Conservation (phyloP, 768 basidiomycete species). For the Fomitopsis pulvina region DNA sequence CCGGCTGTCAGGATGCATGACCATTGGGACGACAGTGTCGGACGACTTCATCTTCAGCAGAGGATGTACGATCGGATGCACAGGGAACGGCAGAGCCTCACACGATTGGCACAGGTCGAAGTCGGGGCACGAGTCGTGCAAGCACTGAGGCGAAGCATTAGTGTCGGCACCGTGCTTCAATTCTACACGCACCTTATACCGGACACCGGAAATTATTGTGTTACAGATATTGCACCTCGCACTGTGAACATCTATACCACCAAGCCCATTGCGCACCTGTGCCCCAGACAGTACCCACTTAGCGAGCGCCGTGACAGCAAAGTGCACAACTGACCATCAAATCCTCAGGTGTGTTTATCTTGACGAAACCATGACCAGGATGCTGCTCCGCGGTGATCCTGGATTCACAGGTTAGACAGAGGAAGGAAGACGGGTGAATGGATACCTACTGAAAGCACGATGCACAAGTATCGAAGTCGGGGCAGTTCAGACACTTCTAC, state of each 20-base stretch:
- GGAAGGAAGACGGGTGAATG: background rate
- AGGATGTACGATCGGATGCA: conserved; percentile 67
- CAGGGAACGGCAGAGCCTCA: conserved; percentile 71
- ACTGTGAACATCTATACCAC: conserved; percentile 32
- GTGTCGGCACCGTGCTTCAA: background rate
- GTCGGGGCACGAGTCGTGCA: conserved; percentile 70
- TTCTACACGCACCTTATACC: conserved; percentile 57
- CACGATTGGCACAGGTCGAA: conserved; percentile 77
- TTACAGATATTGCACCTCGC: conserved; percentile 63
- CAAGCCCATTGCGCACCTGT: conserved; percentile 25
- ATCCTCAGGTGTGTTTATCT: conserved; percentile 45
- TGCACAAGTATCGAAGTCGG: conserved; percentile 78
- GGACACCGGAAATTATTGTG: conserved; percentile 48
- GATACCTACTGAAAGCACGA: conserved; percentile 54
- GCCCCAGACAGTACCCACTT: background rate
- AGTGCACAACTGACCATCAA: conserved; percentile 42
- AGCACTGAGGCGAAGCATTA: conserved; percentile 45
- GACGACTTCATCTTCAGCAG: conserved; percentile 65
- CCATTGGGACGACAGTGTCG: conserved; percentile 38
- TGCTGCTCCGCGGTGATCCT: conserved; percentile 71
- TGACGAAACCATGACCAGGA: conserved; percentile 69
- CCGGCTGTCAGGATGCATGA: background rate
- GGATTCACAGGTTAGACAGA: background rate
- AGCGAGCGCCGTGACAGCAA: background rate
- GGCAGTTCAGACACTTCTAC: conserved; percentile 75